Conservation (phyloP, 2,329 filamentous ascomycete species). For the Xylaria sp. region DNA sequence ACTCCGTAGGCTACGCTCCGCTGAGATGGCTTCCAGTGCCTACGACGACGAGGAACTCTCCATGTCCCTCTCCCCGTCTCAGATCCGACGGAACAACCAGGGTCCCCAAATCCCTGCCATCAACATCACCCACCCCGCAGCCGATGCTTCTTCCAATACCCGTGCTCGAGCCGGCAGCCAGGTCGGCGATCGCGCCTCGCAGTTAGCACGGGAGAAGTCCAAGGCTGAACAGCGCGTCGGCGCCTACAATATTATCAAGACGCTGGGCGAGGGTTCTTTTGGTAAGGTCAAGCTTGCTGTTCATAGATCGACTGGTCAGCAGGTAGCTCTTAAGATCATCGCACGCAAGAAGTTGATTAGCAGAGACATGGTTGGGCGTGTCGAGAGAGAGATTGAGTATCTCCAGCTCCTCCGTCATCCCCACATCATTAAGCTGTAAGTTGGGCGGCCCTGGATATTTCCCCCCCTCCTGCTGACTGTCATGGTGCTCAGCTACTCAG, state of each 20-base stretch:
- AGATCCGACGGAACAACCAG: conserved; percentile 66
- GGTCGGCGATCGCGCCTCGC: conserved; percentile 44
- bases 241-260: conserved; percentile 89
- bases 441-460: conserved; percentile 35
- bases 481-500: conserved; percentile 75
- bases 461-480: conserved; percentile 41
- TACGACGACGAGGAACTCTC: conserved; percentile 87
- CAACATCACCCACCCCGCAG: conserved; percentile 48
- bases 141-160: conserved; percentile 47
- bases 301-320: conserved; percentile 89
- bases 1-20: conserved; percentile 28
- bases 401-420: conserved; percentile 94
- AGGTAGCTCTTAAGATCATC: conserved; percentile 98
- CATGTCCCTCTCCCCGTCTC: conserved; percentile 75
- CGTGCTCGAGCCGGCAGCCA: conserved; percentile 41
- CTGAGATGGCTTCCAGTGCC: conserved; percentile 61
- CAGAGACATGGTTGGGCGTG: conserved; percentile 95
- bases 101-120: conserved; percentile 50
- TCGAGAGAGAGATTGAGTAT: conserved; percentile 98
- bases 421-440: conserved; percentile 97
- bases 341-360: conserved; percentile 95
- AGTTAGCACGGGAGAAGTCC: conserved; percentile 56
- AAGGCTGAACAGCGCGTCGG: conserved; percentile 86
- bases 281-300: conserved; percentile 98
- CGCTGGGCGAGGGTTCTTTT: conserved; percentile 95